Base-by-base conservation (phyloP, 2,329 filamentous ascomycete species). In the Cladosporium sp. region DNA sequence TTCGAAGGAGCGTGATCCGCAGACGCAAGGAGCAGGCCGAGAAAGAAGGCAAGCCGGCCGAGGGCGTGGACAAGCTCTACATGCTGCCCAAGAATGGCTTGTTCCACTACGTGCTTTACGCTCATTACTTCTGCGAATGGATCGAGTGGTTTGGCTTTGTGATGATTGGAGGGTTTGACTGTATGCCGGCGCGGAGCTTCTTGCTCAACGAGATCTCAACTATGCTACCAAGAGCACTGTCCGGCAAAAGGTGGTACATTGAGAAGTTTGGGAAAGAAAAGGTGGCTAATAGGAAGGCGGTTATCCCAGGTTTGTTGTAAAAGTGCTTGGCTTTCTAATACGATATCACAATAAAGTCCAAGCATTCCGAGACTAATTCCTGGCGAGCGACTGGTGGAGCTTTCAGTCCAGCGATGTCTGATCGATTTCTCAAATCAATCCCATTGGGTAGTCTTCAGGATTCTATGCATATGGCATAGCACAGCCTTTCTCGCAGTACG, bases 101-200 rank as follows among this genome's bases (percentile, higher is more conserved):
- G 50, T 99, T 97, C 75, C 80, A 82, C 63, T 87, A 86, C 67
- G 83, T 96, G 69, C 80, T 97, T 59, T 96, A 88, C 73, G 91
- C 94, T 64, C 94, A 99, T 72, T 99, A 97, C 73, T 79, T 96
- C n/a, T 89, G 87, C 70, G 94, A 99, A 76, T 99, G 94, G 94
- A 72, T 96, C 54, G 94, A 99, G 79, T 99, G 94, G 94, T 73
- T 82, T 3, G 94, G 94, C 0, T 99, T 91, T 72, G 91, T 87
- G 78, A 82, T 96, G 72, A 82, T 89, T 64, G 82, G 86, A 1
- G 80, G 82, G 0, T 82, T 78, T 75, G 74, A 76, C 4, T 90
- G 87, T 68, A 76, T 84, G 48, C 93, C 94, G 0, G 93, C 91
- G 22, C 79, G 91, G 67, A 83, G 82, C 51, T 97, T 97, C 70